phyloP scores from a whole-genome alignment of 1,139 yeast genomes.

The Candida buenavistaensis region DNA sequence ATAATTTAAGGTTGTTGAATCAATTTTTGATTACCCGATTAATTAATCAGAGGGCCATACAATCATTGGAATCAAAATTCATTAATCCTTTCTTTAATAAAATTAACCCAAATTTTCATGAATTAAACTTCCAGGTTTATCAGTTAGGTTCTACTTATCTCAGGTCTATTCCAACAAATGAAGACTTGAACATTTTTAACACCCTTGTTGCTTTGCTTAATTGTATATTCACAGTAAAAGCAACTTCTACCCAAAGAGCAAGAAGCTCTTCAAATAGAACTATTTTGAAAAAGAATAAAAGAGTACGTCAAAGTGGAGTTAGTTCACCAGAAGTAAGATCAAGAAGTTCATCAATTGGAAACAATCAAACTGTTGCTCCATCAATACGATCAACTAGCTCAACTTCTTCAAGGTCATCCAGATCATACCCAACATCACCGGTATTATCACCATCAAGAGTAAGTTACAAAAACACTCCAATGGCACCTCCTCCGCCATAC shows the following conservation, averaged over 20 bases:
- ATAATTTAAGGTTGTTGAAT: slow-evolving; percentile 11
- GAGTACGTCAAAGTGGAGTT: too few species aligned
- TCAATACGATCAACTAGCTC: slow-evolving; percentile 2
- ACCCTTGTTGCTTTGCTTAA: too few species aligned
- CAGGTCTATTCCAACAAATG: slow-evolving; percentile 3
- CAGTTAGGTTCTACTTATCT: slow-evolving; percentile 11
- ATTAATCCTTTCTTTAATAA: slow-evolving; percentile 8
- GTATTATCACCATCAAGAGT: background rate
- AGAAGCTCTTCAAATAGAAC: background rate
- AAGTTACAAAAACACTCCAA: too few species aligned
- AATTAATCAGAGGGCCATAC: background rate
- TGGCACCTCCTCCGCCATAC: slow-evolving; percentile 4
- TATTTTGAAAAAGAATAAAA: too few species aligned
- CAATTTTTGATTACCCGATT: slow-evolving; percentile 6
- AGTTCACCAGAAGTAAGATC: background rate
- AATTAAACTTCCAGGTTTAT: slow-evolving; percentile 10
- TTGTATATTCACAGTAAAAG: too few species aligned
- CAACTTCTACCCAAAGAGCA: too few species aligned
- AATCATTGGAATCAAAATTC: slow-evolving; percentile 7
- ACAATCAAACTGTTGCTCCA: background rate
- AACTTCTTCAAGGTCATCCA: background rate
- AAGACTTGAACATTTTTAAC: background rate
- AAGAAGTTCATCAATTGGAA: slow-evolving; percentile 5
- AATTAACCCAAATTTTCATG: slow-evolving; percentile 8
- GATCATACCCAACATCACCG: slow-evolving; percentile 1